A percentile compares a stretch with the other conserved stretches of the same genome.
Conservation (phyloP, 257 asterid species). For the Gentiana straminea region DNA sequence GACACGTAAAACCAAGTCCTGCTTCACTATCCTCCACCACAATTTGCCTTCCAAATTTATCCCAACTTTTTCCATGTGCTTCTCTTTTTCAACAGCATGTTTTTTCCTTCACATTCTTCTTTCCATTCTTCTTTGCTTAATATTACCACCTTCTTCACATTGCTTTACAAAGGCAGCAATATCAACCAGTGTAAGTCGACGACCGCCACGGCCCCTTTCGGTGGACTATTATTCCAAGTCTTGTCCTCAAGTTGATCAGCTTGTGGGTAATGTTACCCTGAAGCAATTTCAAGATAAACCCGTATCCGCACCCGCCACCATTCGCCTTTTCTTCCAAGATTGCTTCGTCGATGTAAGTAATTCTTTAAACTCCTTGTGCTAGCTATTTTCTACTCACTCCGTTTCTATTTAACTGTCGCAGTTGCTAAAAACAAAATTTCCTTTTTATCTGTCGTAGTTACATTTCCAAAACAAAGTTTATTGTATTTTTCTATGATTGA, state of each 20-base stretch:
- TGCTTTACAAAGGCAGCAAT: slow-evolving; percentile 11
- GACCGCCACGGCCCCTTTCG: slow-evolving; percentile 35
- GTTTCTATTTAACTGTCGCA: no score
- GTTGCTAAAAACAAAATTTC: no score
- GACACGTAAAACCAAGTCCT: slow-evolving; percentile 13
- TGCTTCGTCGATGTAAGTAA: slow-evolving; percentile 73
- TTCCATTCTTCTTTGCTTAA: slow-evolving; percentile 14
- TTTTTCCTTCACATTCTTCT: slow-evolving; percentile 13
- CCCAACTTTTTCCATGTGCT: slow-evolving; percentile 11
- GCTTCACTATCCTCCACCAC: slow-evolving; percentile 7
- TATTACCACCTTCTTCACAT: slow-evolving; percentile 12
- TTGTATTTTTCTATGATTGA: no score
- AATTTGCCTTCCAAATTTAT: slow-evolving; percentile 21
- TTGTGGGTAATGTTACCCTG: slow-evolving; percentile 60
- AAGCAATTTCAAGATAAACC: slow-evolving; percentile 64
- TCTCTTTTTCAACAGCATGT: slow-evolving; percentile 14
- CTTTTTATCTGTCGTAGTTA: no score
- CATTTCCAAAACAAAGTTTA: no score
- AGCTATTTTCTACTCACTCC: no score
- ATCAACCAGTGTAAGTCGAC: slow-evolving; percentile 6
- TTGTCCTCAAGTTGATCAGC: slow-evolving; percentile 77
- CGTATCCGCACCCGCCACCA: slow-evolving; percentile 81
- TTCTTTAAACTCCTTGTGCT: background rate
- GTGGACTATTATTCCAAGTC: slow-evolving; percentile 50
- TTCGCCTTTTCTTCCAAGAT: slow-evolving; percentile 96